Base-by-base conservation (phyloP, 768 basidiomycete species). In the Leccinum fibrillosum region DNA sequence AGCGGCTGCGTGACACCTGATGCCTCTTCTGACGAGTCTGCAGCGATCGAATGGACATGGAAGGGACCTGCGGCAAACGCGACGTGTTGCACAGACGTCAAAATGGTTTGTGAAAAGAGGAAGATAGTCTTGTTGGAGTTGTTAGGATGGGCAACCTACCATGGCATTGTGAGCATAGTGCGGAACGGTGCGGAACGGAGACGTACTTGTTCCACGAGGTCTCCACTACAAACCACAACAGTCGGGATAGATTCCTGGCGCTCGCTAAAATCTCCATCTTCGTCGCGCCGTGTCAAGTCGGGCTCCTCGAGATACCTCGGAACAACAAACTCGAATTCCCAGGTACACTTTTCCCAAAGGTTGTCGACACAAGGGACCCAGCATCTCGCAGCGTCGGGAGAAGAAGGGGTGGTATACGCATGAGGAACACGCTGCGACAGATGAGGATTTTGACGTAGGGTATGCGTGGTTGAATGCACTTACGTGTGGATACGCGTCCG, bases 341-440 rank as follows among this genome's bases (percentile, higher is more conserved):
- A 99, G 7, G 96, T 95, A 65, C 92, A 97, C 66, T 92, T 88
- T 73, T 97, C 95, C 92, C 94, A 96, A 21, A 94, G 74, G 65
- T 85, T 91, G 72, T 99, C 97, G 19, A 98, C 74, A 66, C 97
- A 99, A 13, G 97, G 97, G n/a, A 98, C 88, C 97, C 97, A 99
- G 66, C 92, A 94, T 67, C 97, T 81, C n/a, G 96, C 94, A 17
- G 92, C 82, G 68, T 95, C 92, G 6, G 94, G 87, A 8, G 88
- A 88, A 0, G 91, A 89, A 1, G 94, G 88, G 4, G 87, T 89
- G 3, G 94, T 93, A 67, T 89, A 98, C 48, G 89, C 88, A 75
- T 98, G 97, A 50, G 96, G 96, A 59, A 94, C 86, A 62, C 92
- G 89, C 92, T 96, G 57, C 13, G 55, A 57, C 28, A 26, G 12